Evolutionary conservation across 768 basidiomycete genomes (phyloP).

Genomic region (Cystoderma amianthinum): DNA sequence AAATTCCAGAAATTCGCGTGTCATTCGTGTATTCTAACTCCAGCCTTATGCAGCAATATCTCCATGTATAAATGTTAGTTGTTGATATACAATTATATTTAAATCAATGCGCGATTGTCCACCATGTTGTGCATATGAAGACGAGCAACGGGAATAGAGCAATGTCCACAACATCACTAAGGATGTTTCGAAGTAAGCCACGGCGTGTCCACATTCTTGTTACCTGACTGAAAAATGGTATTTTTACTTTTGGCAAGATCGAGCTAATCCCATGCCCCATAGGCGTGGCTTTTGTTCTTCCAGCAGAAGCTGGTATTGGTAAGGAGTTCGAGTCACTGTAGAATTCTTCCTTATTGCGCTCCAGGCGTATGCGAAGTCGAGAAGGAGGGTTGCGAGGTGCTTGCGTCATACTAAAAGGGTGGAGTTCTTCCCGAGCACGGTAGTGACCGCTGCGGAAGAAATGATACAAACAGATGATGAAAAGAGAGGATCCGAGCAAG

Average conservation of each 20-base stretch:
- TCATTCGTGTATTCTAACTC: no score
- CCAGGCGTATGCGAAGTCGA: neutral
- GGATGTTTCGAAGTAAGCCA: constrained; percentile 19
- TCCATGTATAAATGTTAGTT: no score
- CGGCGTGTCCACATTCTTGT: neutral
- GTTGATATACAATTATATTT: no score
- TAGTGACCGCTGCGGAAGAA: constrained; percentile 7
- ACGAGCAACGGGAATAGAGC: constrained; percentile 33
- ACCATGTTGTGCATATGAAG: constrained; percentile 31
- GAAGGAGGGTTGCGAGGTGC: neutral
- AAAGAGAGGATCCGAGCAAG: constrained; percentile 51
- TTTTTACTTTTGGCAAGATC: no score
- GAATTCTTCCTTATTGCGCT: no score
- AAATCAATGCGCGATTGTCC: no score
- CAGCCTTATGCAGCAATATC: no score
- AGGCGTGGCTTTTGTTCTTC: neutral
- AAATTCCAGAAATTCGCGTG: no score
- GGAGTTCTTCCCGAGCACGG: constrained; percentile 1
- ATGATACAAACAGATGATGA: constrained; percentile 29
- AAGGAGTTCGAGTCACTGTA: neutral
- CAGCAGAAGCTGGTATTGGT: neutral
- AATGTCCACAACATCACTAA: constrained; percentile 33
- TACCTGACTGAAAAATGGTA: neutral
- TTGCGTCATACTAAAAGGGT: no score
- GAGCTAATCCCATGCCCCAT: no score